Base-by-base conservation (phyloP, 1,284 basidiomycete genomes). In the Sanghuangporus sanghuang region DNA sequence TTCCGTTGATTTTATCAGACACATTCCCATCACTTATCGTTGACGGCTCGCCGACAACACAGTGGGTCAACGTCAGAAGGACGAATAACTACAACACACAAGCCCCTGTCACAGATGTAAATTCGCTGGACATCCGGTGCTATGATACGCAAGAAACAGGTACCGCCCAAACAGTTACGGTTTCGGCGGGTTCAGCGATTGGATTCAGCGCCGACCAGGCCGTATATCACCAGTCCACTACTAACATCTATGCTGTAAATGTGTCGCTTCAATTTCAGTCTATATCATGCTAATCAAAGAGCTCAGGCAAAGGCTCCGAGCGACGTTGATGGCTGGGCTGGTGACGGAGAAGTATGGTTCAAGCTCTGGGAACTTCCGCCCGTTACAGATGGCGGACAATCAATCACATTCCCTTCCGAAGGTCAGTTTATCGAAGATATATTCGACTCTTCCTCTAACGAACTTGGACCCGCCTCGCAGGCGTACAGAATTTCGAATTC, bases 11-110 rank as follows among this genome's bases (percentile, higher is more conserved):
- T 11, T 27, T 14, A 16, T 46, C 60, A 80, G 78, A 79, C 69
- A 78, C 77, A 9, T 76, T 79, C 70, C 76, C 78, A 1, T 73
- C 73, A 23, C 73, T 80, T 12, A 71, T 78, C 62, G 72, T 77
- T 7, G 73, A 75, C 38, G 79, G 78, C 9, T 65, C 64, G 6
- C 71, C 69, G 6, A 78, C 77, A 3, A 64, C 75, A 6, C 70
- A 68, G 35, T 81, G 79, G 78, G 67, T 69, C 9, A 75, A 81
- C 65, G 76, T 81, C 62, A 72, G 79, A 40, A 64, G 72, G 68
- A 81, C 79, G 16, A 79, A 79, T 68, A 81, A 81, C 71, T 79
- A 71, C 69, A 73, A 79, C 64, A 71, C 69, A 39, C 76, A 75
- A n/a, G 69, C 69, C 46, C 79, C 79, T 1, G 71, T 73, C 40